These are phyloP conservation scores for Coemansia reversa DNA, from an alignment of 192 early-diverging fungal species.

Conservation along the genomic window DNA sequence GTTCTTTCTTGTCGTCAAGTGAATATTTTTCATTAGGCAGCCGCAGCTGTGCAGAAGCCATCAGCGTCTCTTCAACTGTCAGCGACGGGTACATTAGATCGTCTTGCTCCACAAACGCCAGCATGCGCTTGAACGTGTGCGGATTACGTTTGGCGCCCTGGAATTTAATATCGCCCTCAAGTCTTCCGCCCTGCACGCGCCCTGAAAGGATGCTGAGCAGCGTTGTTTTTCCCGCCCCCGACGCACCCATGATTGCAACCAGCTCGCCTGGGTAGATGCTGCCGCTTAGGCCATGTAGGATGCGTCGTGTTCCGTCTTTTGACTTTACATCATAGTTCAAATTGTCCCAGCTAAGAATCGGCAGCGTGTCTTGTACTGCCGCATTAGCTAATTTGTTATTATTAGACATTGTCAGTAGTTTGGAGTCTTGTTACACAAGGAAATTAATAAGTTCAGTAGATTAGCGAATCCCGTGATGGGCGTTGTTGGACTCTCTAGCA, in stretches of 20 bases:
- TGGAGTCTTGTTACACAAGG: too few species aligned
- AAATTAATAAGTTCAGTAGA: too few species aligned
- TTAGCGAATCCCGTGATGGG: too few species aligned
- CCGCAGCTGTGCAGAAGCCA: slow-evolving; percentile 63
- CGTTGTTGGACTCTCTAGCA: too few species aligned
- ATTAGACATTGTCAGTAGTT: too few species aligned
- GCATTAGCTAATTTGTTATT: too few species aligned
- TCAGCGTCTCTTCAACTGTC: slow-evolving; percentile 72
- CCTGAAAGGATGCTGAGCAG: slow-evolving; percentile 72
- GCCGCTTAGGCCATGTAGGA: slow-evolving; percentile 70
- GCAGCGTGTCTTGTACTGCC: too few species aligned
- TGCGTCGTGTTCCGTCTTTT: slow-evolving; percentile 25
- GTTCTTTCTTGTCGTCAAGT: slow-evolving; percentile 40
- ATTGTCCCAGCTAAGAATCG: slow-evolving; percentile 34
- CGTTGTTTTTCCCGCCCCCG: slow-evolving; percentile 85
- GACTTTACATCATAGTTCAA: slow-evolving; percentile 42
- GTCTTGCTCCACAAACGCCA: slow-evolving; percentile 51
- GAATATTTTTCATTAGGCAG: slow-evolving; percentile 58
- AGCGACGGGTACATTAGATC: slow-evolving; percentile 53
- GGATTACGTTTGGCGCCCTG: slow-evolving; percentile 45
- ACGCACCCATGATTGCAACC: slow-evolving; percentile 87
- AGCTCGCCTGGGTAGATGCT: slow-evolving; percentile 67
- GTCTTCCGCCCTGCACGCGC: slow-evolving; percentile 56
- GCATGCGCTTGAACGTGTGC: slow-evolving; percentile 38
- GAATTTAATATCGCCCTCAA: too few species aligned